Evolutionary conservation across 805 yeast genomes (phyloP).

Genomic region (Kluyveromyces siamensis): DNA sequence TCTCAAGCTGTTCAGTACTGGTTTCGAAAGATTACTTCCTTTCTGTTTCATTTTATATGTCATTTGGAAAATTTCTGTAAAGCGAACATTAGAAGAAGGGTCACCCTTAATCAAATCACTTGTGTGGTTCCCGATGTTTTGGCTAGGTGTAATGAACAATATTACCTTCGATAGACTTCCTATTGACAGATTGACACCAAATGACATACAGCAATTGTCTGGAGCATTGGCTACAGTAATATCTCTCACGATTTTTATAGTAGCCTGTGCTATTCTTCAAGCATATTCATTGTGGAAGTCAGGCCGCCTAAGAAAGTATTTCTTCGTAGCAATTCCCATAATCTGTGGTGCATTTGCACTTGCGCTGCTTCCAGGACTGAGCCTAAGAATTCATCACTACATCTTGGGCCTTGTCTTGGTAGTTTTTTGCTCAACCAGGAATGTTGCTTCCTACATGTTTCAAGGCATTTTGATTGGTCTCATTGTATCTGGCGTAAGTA

Average conservation of each 20-base stretch:
- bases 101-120: slow-evolving; percentile 32
- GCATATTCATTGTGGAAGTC: slow-evolving; percentile 74
- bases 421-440: slow-evolving; percentile 78
- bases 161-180: slow-evolving; percentile 84
- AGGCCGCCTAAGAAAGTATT: slow-evolving; percentile 54
- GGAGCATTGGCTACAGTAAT: slow-evolving; percentile 65
- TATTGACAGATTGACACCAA: slow-evolving; percentile 68
- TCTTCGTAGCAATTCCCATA: slow-evolving; percentile 43
- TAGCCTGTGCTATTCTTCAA: slow-evolving; percentile 55
- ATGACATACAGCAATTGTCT: slow-evolving; percentile 64
- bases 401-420: slow-evolving; percentile 66
- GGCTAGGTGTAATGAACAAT: slow-evolving; percentile 81
- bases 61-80: slow-evolving; percentile 51
- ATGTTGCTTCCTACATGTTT: slow-evolving; percentile 58
- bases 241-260: slow-evolving; percentile 39
- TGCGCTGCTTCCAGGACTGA: slow-evolving; percentile 52
- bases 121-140: slow-evolving; percentile 69
- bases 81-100: slow-evolving; percentile 39
- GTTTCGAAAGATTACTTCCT: slow-evolving; percentile 70
- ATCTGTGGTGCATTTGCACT: slow-evolving; percentile 37
- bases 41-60: slow-evolving; percentile 60
- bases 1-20: slow-evolving; percentile 58
- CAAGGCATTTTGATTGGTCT: slow-evolving; percentile 83
- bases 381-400: slow-evolving; percentile 73
- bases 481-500: slow-evolving; percentile 70